Percentiles rank a stretch among this genome's conserved stretches.
phyloP scores from a whole-genome alignment of 2,329 filamentous ascomycete genomes.

The Bipolaris victoriae region DNA sequence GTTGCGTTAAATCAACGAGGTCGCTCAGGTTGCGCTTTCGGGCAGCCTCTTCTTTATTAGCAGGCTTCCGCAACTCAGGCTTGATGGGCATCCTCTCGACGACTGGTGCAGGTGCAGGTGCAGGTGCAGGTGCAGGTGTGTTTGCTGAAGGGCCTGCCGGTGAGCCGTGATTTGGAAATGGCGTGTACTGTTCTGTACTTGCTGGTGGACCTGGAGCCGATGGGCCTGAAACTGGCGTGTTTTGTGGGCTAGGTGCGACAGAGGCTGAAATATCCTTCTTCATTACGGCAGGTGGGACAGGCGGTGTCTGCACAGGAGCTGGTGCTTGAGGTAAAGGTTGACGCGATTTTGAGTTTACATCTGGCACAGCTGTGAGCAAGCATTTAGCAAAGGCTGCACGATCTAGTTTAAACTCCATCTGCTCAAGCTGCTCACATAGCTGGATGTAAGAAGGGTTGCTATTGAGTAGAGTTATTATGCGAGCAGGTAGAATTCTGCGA shows the following conservation, averaged over 20 bases:
- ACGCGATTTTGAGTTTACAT: slow-evolving; percentile 44
- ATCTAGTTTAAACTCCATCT: slow-evolving; percentile 57
- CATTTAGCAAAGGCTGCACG: slow-evolving; percentile 60
- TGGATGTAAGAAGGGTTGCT: slow-evolving; percentile 62
- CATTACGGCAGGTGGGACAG: slow-evolving; percentile 31
- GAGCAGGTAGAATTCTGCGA: slow-evolving; percentile 47
- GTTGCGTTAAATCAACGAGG: slow-evolving; percentile 58
- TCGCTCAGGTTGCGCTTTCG: slow-evolving; percentile 62
- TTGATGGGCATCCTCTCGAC: slow-evolving; percentile 43
- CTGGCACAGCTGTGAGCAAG: slow-evolving; percentile 55
- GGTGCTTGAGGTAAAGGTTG: slow-evolving; percentile 22
- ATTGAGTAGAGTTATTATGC: slow-evolving; percentile 57
- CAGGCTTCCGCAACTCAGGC: slow-evolving; percentile 42
- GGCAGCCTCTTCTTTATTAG: slow-evolving; percentile 62
- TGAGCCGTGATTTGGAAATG: slow-evolving; percentile 20
- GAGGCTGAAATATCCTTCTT: slow-evolving; percentile 25
- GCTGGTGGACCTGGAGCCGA: slow-evolving; percentile 3
- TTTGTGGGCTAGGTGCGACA: slow-evolving; percentile 23
- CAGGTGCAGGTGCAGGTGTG: slow-evolving; percentile 11
- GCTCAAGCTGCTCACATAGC: slow-evolving; percentile 61
- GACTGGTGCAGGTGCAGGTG: slow-evolving; percentile 27
- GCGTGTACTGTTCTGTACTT: slow-evolving; percentile 17
- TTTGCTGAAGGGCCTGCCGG: slow-evolving; percentile 29
- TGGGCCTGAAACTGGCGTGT: slow-evolving; percentile 24
- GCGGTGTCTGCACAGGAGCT: slow-evolving; percentile 18